Evolutionary conservation across 2,329 filamentous ascomycete genomes (phyloP).

Genomic region (Metarhizium rileyi): DNA sequence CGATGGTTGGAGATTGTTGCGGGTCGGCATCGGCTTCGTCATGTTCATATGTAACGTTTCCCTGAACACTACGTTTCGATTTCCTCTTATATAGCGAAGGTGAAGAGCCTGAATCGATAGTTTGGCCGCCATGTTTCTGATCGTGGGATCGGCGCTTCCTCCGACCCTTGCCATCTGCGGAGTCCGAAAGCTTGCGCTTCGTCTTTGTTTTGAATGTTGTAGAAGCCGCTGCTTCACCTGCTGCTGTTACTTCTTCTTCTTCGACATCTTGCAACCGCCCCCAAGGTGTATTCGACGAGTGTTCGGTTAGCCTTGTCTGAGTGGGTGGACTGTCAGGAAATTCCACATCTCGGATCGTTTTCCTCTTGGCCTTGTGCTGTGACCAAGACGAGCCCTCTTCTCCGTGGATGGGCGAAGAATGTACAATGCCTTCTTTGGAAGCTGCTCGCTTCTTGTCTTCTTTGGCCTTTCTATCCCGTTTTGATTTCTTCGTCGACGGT

Average conservation of each 20-base stretch:
- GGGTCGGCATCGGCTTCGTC: conserved; percentile 10
- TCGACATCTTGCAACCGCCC: conserved; percentile 9
- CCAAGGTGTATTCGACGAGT: conserved; percentile 4
- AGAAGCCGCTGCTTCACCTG: conserved; percentile 3
- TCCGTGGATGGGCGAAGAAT: conserved; percentile 9
- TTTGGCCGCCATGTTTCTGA: conserved; percentile 11
- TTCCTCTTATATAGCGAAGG: conserved; percentile 8
- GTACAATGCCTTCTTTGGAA: conserved; percentile 6
- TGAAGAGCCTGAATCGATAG: conserved; percentile 2
- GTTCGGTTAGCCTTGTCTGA: neutral
- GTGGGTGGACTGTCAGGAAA: conserved; percentile 5
- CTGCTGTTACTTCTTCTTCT: too few relatives aligned
- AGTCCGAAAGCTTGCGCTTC: conserved; percentile 23
- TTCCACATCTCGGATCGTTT: conserved; percentile 4
- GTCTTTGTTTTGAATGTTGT: conserved; percentile 18
- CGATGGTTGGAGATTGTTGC: conserved; percentile 19
- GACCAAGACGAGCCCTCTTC: conserved; percentile 12
- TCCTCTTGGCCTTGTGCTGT: conserved; percentile 18
- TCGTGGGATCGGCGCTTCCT: conserved; percentile 23
- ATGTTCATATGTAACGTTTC: conserved; percentile 12
- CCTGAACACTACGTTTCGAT: conserved; percentile 5
- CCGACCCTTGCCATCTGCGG: conserved; percentile 19
- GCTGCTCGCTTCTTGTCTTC: conserved; percentile 14
- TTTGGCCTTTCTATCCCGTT: conserved; percentile 23
- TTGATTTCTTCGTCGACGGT: conserved; percentile 16